A percentile compares a stretch with the other conserved stretches of the same genome.
Evolutionary conservation across 2,329 filamentous ascomycete genomes (phyloP).

Genomic region (Apiospora aurea): DNA sequence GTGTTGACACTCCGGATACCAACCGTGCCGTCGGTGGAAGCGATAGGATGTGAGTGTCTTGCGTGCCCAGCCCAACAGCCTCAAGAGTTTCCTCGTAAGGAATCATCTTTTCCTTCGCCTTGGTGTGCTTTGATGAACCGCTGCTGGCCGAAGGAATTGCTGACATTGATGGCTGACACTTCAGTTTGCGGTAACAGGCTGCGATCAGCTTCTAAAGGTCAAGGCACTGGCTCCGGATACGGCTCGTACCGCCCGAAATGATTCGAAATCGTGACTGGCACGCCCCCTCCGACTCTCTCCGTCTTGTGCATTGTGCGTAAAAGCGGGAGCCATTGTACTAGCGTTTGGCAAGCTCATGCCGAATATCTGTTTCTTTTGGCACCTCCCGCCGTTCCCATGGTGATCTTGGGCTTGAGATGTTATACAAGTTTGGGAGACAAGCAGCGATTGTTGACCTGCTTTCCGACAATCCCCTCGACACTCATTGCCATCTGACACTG

Average conservation of each 20-base stretch:
- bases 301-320: constrained; percentile 34
- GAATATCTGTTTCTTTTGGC: constrained; percentile 19
- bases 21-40: constrained; percentile 79
- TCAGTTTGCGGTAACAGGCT: constrained; percentile 87
- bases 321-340: constrained; percentile 17
- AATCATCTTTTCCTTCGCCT: constrained; percentile 84
- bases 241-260: constrained; percentile 53
- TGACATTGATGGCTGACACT: constrained; percentile 79
- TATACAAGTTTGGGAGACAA: constrained; percentile 19
- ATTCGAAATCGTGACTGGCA: constrained; percentile 36
- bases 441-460: constrained; percentile 19
- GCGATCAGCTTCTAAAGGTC: constrained; percentile 81
- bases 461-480: constrained; percentile 8
- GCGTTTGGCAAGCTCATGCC: constrained; percentile 21
- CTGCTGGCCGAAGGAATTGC: constrained; percentile 75
- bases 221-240: constrained; percentile 49
- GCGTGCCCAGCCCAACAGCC: constrained; percentile 56
- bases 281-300: constrained; percentile 21
- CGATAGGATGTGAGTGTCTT: constrained; percentile 95
- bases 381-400: constrained; percentile 21
- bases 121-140: constrained; percentile 73
- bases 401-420: constrained; percentile 22
- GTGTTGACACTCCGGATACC: constrained; percentile 73
- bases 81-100: constrained; percentile 81
- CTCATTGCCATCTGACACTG: constrained; percentile 20